Percentiles rank a stretch among this genome's conserved stretches.
Conservation (phyloP, 306 rosid genomes). For the Prinsepia uniflora region DNA sequence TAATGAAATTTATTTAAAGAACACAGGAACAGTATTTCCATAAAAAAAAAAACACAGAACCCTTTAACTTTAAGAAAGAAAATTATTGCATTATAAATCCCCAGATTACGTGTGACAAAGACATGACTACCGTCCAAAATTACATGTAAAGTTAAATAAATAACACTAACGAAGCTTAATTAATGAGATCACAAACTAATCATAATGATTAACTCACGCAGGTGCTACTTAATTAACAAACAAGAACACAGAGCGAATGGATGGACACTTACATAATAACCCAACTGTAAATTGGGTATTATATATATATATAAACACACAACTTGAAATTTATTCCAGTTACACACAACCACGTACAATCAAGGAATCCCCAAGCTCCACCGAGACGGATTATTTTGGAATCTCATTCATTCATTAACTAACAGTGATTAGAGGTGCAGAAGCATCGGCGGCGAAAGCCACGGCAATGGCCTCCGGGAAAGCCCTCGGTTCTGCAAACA, state of each 20-base stretch:
- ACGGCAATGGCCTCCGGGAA: slow-evolving; percentile 47
- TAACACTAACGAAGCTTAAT: neutral
- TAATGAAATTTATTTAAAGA: no score
- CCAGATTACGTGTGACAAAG: no score
- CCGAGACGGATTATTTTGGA: no score
- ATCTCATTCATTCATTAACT: neutral
- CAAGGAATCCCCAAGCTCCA: neutral
- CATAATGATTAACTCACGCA: neutral
- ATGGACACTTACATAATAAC: neutral
- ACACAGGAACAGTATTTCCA: no score
- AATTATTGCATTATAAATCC: neutral
- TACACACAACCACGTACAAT: neutral
- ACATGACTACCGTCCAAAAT: no score
- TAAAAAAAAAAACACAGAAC: no score
- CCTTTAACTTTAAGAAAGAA: no score
- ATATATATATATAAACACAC: neutral
- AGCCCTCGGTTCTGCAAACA: slow-evolving; percentile 48
- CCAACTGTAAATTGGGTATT: neutral
- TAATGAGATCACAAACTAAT: neutral
- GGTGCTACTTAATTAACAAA: neutral
- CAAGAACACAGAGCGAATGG: neutral
- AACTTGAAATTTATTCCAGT: neutral
- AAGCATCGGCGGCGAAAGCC: slow-evolving; percentile 61
- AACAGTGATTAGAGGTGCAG: slow-evolving; percentile 45
- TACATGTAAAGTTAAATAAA: neutral